phyloP scores from a whole-genome alignment of 2,329 filamentous ascomycete species.

The Aureobasidium vineae region DNA sequence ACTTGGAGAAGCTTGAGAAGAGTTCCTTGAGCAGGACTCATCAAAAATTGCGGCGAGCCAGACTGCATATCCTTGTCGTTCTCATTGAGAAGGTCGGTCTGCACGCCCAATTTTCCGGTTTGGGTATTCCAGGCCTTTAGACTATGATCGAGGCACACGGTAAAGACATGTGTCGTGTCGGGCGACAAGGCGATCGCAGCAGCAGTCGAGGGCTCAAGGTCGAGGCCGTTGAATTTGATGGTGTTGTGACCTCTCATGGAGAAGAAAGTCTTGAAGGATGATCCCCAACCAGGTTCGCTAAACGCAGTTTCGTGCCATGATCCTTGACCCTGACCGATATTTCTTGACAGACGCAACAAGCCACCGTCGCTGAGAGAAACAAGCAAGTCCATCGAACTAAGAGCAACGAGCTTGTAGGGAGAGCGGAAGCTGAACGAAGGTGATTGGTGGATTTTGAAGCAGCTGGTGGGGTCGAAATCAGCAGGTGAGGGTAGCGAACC shows the following conservation, averaged over 20 bases:
- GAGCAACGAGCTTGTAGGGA: conserved; percentile 76
- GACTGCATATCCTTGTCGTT: conserved; percentile 56
- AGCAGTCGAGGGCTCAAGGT: conserved; percentile 66
- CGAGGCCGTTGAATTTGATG: conserved; percentile 61
- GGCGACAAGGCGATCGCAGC: conserved; percentile 56
- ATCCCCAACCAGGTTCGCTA: conserved; percentile 66
- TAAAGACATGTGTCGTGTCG: conserved; percentile 61
- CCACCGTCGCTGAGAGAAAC: conserved; percentile 78
- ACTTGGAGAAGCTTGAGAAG: conserved; percentile 70
- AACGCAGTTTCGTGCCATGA: conserved; percentile 71
- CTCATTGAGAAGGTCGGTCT: conserved; percentile 73
- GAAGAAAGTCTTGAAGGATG: conserved; percentile 64
- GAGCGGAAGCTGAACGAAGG: conserved; percentile 73
- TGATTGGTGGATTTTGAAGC: conserved; percentile 68
- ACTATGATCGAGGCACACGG: conserved; percentile 83
- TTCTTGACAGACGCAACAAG: conserved; percentile 68
- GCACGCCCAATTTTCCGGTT: conserved; percentile 73
- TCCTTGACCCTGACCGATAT: conserved; percentile 44
- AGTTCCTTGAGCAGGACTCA: conserved; percentile 75
- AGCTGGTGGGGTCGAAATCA: conserved; percentile 71
- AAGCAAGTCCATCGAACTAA: conserved; percentile 70
- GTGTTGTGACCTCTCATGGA: conserved; percentile 65
- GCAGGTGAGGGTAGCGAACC: conserved; percentile 54
- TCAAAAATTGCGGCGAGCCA: conserved; percentile 64
- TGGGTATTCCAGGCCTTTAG: conserved; percentile 85